Conservation (phyloP, 2,329 filamentous ascomycete genomes). For the Teratosphaeria nubilosa region DNA sequence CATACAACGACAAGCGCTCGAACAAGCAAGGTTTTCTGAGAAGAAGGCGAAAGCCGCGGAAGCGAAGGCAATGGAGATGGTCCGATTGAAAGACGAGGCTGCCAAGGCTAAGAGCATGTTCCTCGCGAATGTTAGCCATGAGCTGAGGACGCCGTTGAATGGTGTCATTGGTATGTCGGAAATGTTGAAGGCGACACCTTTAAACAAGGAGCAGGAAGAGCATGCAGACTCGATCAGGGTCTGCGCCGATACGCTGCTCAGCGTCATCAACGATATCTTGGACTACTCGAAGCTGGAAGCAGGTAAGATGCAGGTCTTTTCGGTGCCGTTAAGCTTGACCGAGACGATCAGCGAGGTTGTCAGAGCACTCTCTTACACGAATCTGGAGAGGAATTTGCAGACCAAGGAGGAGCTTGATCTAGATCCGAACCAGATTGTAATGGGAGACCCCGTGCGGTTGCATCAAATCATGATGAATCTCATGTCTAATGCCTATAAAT, state of each 20-base stretch:
- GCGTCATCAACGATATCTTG: conserved; percentile 44
- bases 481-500: conserved; percentile 88
- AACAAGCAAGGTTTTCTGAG: conserved; percentile 62
- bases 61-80: conserved; percentile 65
- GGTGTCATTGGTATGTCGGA: conserved; percentile 51
- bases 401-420: conserved; percentile 48
- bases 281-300: conserved; percentile 44
- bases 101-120: conserved; percentile 78
- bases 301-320: conserved; percentile 52
- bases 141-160: conserved; percentile 50
- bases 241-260: conserved; percentile 48
- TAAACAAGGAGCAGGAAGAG: conserved; percentile 50
- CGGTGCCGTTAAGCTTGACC: conserved; percentile 39
- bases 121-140: conserved; percentile 43
- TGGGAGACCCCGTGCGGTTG: conserved; percentile 42
- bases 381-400: conserved; percentile 49
- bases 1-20: conserved; percentile 63
- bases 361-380: conserved; percentile 52
- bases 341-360: conserved; percentile 56
- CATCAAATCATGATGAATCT: conserved; percentile 60
- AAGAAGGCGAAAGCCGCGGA: conserved; percentile 68
- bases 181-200: conserved; percentile 46
- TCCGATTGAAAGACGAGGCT: conserved; percentile 72
- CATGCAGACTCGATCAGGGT: conserved; percentile 55
- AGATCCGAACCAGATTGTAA: conserved; percentile 43